phyloP scores from a whole-genome alignment of 148 eudicot species.

The Polygonum aviculare region DNA sequence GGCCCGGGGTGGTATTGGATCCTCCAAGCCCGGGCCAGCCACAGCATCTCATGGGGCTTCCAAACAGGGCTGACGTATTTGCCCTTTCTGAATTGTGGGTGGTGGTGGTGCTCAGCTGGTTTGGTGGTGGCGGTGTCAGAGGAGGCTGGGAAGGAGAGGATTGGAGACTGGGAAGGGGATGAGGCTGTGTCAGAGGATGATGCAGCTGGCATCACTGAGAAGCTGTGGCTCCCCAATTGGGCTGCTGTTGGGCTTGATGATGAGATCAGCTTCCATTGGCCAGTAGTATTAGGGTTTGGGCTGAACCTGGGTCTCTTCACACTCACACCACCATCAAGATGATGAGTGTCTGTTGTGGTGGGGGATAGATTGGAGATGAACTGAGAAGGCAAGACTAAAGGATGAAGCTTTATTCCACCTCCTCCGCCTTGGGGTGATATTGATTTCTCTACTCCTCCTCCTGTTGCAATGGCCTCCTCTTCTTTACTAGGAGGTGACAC shows the following conservation, averaged over 20 bases:
- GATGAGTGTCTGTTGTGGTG: too few relatives aligned
- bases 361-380: neutral
- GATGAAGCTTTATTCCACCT: neutral
- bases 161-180: conserved; percentile 30
- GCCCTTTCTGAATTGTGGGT: conserved; percentile 58
- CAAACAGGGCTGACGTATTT: conserved; percentile 81
- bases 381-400: neutral
- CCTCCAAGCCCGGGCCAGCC: conserved; percentile 73
- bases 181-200: conserved; percentile 10
- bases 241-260: neutral
- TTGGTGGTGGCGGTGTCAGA: conserved; percentile 7
- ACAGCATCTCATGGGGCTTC: conserved; percentile 81
- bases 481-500: conserved; percentile 10
- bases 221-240: neutral
- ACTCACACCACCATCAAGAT: neutral
- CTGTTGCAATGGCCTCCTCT: neutral
- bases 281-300: conserved; percentile 10
- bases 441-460: neutral
- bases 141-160: conserved; percentile 18
- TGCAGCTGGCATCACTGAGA: neutral
- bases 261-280: conserved; percentile 10
- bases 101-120: conserved; percentile 14
- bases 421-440: too few relatives aligned
- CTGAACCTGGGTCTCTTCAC: conserved; percentile 10
- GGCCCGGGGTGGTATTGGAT: conserved; percentile 45